Evolutionary conservation across 768 basidiomycete genomes (phyloP), one percentile per base, ranked within the genome.

Genomic region (Mycena latifolia): DNA sequence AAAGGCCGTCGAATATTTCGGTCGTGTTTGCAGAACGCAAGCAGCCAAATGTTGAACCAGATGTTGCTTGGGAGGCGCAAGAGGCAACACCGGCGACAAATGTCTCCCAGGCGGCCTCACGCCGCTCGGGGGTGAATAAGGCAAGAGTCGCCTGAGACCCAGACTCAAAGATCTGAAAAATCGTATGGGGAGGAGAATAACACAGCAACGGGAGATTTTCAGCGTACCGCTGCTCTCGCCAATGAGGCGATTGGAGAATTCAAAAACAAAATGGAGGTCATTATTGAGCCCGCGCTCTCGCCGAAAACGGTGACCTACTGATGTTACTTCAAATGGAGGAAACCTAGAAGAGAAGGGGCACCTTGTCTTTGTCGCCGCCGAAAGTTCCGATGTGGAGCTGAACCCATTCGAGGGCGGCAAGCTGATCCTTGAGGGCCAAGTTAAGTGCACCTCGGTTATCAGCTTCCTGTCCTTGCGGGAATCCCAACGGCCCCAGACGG

Each of bases 361-460:
- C 83, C 76, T 83, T 81, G 14, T n/a, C 70, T n/a, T 77, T 78
- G 70, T 84, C 86, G n/a, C 89, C 89, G 5, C 88, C 88, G 69
- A 90, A 90, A 0, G 76, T 71, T 37, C 71, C 77, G 55, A 90
- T 88, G 66, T 90, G 84, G 41, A 78, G 68, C 61, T 89, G 85
- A 0, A 90, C 82, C 88, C 84, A 85, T 52, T 75, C 59, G 3
- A 85, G 73, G 5, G 82, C 84, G 9, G 74, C 62, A 24, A 80
- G 61, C 61, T 83, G 77, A 63, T 85, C 84, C 33, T 70, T 77
- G 18, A 85, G 57, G 7, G 76, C 83, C 46, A 84, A 71, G 65
- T 84, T 84, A 22, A 82, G 74, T 1, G 76, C 74, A 14, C 73
- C 78, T 9, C 66, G 67, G 14, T 70, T 55, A 22, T 71, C 73